Evolutionary conservation across 768 basidiomycete species (phyloP), one percentile per base, ranked within the genome.

Genomic region (Hygrocybe coccinea): DNA sequence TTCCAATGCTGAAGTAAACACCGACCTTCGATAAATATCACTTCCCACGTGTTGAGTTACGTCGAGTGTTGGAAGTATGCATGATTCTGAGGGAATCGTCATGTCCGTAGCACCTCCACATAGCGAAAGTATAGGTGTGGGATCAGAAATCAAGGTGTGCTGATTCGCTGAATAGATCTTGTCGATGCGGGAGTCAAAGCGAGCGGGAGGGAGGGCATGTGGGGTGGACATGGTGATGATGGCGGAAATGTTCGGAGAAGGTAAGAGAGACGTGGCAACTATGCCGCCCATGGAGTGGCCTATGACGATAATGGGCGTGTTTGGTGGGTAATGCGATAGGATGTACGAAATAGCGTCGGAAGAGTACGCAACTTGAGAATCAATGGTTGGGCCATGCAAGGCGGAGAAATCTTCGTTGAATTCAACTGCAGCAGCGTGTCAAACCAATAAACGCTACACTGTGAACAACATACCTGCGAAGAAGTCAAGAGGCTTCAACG

Each of bases 241-340:
- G 0, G 85, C 82, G 8, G 87, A 82, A 38, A 95, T 83, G 52
- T 83, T 69, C 7, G 67, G 60, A 5, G 84, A 82, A 1, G 88
- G 83, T 9, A 95, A 80, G 12, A 95, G 76, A 5, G 89, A 84
- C 0, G 85, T 83, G 8, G 91, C 92, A 4, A 95, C 93, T 46
- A 95, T 74, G 9, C 97, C 97, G 21, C 97, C 97, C 97, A 99
- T 99, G 10, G 95, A 97, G 67, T 98, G 95, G 2, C 89, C 97
- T 68, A 98, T 74, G 56, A 98, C 65, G 46, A 88, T 80, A 53
- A 98, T 82, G 35, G 73, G 63, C 2, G 89, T 85, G 52, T 79
- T 66, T 12, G 72, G 57, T 2, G 82, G 80, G 67, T 97, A 97
- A 24, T 83, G 74, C 0, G 87, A 85, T 37, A 94, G 80, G 58